Evolutionary conservation across 352 stramenopile species (phyloP), one percentile per base, ranked within the genome.

Genomic region (Phytophthora sojae): DNA sequence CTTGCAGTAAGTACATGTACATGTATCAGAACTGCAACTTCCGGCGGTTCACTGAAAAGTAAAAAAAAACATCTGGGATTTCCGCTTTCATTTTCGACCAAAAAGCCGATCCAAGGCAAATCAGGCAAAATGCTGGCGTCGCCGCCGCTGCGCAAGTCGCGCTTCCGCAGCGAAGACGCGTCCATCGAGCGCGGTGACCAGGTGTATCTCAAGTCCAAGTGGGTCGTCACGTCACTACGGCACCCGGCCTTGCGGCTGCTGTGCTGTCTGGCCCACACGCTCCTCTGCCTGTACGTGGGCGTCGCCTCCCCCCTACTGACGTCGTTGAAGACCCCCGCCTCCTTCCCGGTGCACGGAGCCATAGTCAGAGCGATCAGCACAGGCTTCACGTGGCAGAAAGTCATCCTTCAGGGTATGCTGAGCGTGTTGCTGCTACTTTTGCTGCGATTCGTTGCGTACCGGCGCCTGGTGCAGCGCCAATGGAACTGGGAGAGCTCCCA

Each of bases 401-500:
- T 79, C 2, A 19, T 80, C 1, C 74, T 89, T 30, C 81, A 89
- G 54, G 55, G 35, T 15, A 14, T 52, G 1, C 11, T 86, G 4
- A 61, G 32, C 14, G 21, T 57, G 0, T 17, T 63, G 3, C 2
- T 85, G 45, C 6, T 86, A 6, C 17, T 71, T 15, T 57, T 87
- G 11, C 55, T 91, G n/a, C 77, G 83, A 0, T 42, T 83, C 17
- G 72, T 86, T 17, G 72, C 71, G 29, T 89, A 87, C 26, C 73
- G 63, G 7, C 57, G 63, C 49, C 73, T 79, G 3, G 52, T 83
- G 32, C 71, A 89, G 57, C 69, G 45, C 30, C 60, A 67, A 19
- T 91, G 81, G 80, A 90, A 89, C 61, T 89, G 83, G 81, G 52
- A 59, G 15, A 57, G 50, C 3, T 73, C 80, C 26, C 79, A 70